Conservation (phyloP, 257 asterid genomes). For the Capsicum rhomboideum region DNA sequence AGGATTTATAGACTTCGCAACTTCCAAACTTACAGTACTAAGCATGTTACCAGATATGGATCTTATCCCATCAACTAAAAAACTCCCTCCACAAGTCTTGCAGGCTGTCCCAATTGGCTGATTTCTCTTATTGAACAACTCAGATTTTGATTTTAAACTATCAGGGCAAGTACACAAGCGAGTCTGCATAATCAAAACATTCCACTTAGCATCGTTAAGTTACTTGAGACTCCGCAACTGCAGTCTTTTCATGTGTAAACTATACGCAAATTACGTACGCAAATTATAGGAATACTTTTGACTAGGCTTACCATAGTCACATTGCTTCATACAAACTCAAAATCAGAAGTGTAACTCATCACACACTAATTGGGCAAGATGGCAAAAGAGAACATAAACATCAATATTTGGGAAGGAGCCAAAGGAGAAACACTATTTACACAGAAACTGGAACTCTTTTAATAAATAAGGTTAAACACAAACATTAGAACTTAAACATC, state of each 20-base stretch:
- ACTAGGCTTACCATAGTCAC: neutral
- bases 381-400: neutral
- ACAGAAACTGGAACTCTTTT: neutral
- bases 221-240: neutral
- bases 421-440: neutral
- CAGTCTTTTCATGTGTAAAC: neutral
- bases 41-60: constrained; percentile 30
- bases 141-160: neutral
- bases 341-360: neutral
- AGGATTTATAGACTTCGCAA: constrained; percentile 31
- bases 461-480: neutral
- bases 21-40: constrained; percentile 43
- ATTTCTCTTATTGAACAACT: neutral
- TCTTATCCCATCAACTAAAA: neutral
- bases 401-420: neutral
- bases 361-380: neutral
- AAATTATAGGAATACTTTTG: neutral
- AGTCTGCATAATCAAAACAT: neutral
- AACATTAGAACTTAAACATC: neutral
- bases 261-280: neutral
- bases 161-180: neutral
- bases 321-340: neutral
- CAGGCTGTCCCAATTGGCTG: neutral
- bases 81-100: neutral
- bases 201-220: neutral